These are phyloP conservation scores for Gynochthodes officinalis DNA, from an alignment of 257 asterid species.

Conservation along the genomic window DNA sequence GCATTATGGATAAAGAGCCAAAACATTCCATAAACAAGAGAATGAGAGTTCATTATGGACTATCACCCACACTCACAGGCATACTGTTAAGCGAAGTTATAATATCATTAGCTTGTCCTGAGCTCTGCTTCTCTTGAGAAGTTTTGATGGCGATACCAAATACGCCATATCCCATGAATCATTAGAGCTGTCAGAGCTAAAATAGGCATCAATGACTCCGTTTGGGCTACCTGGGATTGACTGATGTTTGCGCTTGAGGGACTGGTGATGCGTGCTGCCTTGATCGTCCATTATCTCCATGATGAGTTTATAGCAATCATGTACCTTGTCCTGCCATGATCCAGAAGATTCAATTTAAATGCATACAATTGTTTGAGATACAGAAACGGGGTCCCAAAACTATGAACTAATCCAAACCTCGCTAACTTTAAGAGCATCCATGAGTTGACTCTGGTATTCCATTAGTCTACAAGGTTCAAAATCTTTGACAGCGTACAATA, in stretches of 20 bases:
- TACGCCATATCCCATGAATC: constrained; percentile 39
- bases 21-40: constrained; percentile 32
- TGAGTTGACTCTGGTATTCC: constrained; percentile 31
- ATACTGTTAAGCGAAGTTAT: constrained; percentile 34
- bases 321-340: constrained; percentile 29
- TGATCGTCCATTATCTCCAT: constrained; percentile 24
- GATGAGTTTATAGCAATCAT: constrained; percentile 35
- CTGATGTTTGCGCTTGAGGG: constrained; percentile 35
- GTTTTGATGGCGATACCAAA: constrained; percentile 28
- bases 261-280: constrained; percentile 15
- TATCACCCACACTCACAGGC: constrained; percentile 27
- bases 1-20: constrained; percentile 36
- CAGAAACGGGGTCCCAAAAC: neutral
- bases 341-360: neutral
- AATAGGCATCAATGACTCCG: constrained; percentile 44
- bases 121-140: constrained; percentile 38
- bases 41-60: constrained; percentile 30
- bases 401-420: constrained; percentile 32
- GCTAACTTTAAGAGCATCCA: constrained; percentile 27
- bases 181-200: constrained; percentile 45
- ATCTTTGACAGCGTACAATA: constrained; percentile 31
- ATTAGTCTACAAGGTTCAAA: constrained; percentile 29
- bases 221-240: constrained; percentile 39
- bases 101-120: constrained; percentile 46
- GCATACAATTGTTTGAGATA: neutral